Base-by-base conservation (phyloP, 169 alveolate species). In the Cardiosporidium cionae region DNA sequence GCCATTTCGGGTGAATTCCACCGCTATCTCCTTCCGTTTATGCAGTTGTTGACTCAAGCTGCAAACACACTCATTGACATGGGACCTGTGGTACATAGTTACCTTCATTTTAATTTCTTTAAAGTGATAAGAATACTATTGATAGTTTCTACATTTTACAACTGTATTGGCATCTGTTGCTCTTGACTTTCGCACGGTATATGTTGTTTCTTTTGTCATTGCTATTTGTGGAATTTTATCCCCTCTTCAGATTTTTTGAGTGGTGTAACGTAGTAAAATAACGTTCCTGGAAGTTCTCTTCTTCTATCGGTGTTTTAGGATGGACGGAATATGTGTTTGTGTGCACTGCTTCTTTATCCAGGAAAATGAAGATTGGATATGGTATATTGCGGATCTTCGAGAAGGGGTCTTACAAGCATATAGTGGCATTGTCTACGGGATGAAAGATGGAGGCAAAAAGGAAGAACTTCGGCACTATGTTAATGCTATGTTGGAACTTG, bases 301-400 rank as follows among this genome's bases (percentile, higher is more conserved):
- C n/a, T n/a, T n/a, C n/a, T n/a, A n/a, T n/a, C n/a, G n/a, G n/a
- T n/a, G n/a, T n/a, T n/a, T n/a, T n/a, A n/a, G n/a, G n/a, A n/a
- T n/a, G n/a, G n/a, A n/a, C n/a, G n/a, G n/a, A n/a, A n/a, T n/a
- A n/a, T n/a, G n/a, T n/a, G n/a, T n/a, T n/a, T n/a, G n/a, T n/a
- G n/a, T n/a, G n/a, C n/a, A n/a, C n/a, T 9, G 9, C 52, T 63
- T 16, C n/a, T 63, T 9, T 9, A 6, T 54, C 9, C 84, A 79
- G 84, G 92, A 88, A 52, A 92, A 85, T 84, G 97, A 91, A 73
- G 97, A 92, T 68, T 92, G 96, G 96, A 73, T 90, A 34, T 87
- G 86, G 86, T 92, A 90, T 78, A 87, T 92, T 70, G 89, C 89
- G 65, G 93, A 89, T 68, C 90, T 92, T 29, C 86, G 95, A 34